phyloP scores from a whole-genome alignment of 2,329 filamentous ascomycete genomes.

The Cadophora sp. region DNA sequence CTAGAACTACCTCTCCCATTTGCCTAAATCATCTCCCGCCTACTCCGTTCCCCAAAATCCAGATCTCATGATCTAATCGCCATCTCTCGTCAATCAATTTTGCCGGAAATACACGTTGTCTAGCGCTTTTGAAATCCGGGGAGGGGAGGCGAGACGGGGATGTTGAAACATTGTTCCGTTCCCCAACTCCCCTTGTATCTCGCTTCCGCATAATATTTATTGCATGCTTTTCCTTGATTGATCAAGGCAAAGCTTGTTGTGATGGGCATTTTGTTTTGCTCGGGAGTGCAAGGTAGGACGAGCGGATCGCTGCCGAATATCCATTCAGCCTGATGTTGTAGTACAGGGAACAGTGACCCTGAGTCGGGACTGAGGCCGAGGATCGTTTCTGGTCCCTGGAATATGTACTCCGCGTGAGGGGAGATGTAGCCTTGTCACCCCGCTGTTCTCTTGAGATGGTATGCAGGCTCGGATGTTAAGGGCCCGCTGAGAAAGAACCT shows the following conservation, averaged over 20 bases:
- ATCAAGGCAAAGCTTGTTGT: slow-evolving; percentile 2
- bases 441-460: neutral
- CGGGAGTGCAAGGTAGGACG: neutral
- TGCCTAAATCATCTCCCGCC: slow-evolving; percentile 9
- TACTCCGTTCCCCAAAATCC: neutral
- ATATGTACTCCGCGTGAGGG: slow-evolving; percentile 1
- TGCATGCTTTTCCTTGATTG: neutral
- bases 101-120: slow-evolving; percentile 11
- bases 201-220: neutral
- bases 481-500: neutral
- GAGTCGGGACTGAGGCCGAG: neutral
- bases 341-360: neutral
- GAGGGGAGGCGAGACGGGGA: neutral
- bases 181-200: neutral
- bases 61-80: slow-evolving; percentile 16
- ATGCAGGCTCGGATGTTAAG: neutral
- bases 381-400: neutral
- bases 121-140: neutral
- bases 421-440: neutral
- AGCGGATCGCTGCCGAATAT: slow-evolving; percentile 6
- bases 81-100: neutral
- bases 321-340: slow-evolving; percentile 10
- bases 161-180: slow-evolving; percentile 6
- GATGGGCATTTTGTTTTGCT: neutral
- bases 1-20: neutral